Base-by-base conservation (phyloP, 306 rosid species). In the Hippophae gyantsensis region DNA sequence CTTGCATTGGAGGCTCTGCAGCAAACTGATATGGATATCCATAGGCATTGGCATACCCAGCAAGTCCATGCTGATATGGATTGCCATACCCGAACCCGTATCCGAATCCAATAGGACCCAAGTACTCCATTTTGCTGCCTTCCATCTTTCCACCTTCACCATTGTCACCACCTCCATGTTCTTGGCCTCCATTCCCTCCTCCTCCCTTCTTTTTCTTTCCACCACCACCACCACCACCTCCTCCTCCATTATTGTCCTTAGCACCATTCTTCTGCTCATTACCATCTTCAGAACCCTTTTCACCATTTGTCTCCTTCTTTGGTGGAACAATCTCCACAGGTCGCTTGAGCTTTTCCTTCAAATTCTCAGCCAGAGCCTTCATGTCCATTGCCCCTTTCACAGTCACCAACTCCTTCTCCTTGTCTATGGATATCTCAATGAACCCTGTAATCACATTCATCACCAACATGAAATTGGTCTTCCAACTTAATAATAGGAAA, bases 371-470 rank as follows among this genome's bases (percentile, higher is more conserved):
- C 50, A 86, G 41, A 26, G 73, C 77, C 53, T 79, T 77, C 47
- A 71, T 84, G 51, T 86, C 97, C 88, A 86, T 80, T 0, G 84
- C 61, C 3, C 88, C 94, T 27, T 75, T 86, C 62, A 84, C 90
- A 0, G 68, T 82, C 64, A 86, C 72, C 13, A 62, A 57, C 0
- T 82, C 90, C 70, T 82, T 86, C 67, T 79, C 78, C 58, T 3
- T 81, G 58, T 86, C 95, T 9, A 84, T 42, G 2, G 51, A 52
- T 76, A 86, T 66, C 0, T 78, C 75, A 6, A 65, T 27, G 46
- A 60, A 74, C 11, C 95, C 99, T 88, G 48, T 27, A 71, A 60
- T 38, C 42, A 68, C 57, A 23, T 25, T 23, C 10, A 9, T 6
- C 58, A 32, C 10, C 42, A 50, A 49, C 0, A 8, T 52, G n/a